Conservation (phyloP, 1,284 basidiomycete genomes). For the Irpex sp. region DNA sequence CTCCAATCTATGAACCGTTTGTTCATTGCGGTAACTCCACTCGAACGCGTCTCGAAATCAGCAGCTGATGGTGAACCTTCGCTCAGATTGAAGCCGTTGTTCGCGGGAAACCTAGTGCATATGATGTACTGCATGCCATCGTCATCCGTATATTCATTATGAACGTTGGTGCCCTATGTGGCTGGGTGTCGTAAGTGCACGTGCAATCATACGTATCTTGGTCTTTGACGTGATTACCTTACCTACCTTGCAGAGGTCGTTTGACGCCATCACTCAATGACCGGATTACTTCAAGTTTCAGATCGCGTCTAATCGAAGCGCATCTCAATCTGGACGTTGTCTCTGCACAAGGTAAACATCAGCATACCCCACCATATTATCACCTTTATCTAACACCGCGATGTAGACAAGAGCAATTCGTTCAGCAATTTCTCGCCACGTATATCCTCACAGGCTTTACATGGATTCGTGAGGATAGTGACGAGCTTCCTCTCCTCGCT, state of each 20-base stretch:
- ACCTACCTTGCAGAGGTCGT: not conserved
- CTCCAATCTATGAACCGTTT: not conserved
- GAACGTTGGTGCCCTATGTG: not conserved
- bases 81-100: not conserved
- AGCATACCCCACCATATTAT: not conserved
- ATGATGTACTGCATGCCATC: not conserved
- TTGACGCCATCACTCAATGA: not conserved
- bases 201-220: not conserved
- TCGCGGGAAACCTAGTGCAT: not conserved
- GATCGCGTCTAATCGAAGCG: not conserved
- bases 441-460: not conserved
- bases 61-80: not conserved
- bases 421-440: not conserved
- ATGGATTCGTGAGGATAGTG: not conserved
- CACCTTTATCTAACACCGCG: no score
- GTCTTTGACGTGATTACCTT: not conserved
- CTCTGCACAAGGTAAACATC: not conserved
- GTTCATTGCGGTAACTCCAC: not conserved
- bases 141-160: not conserved
- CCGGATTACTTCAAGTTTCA: not conserved
- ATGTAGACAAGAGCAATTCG: not conserved
- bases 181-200: not conserved
- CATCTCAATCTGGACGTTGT: not conserved
- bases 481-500: not conserved
- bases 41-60: not conserved